phyloP scores from a whole-genome alignment of 192 early-diverging fungal genomes.

The Coemansia aciculifera region DNA sequence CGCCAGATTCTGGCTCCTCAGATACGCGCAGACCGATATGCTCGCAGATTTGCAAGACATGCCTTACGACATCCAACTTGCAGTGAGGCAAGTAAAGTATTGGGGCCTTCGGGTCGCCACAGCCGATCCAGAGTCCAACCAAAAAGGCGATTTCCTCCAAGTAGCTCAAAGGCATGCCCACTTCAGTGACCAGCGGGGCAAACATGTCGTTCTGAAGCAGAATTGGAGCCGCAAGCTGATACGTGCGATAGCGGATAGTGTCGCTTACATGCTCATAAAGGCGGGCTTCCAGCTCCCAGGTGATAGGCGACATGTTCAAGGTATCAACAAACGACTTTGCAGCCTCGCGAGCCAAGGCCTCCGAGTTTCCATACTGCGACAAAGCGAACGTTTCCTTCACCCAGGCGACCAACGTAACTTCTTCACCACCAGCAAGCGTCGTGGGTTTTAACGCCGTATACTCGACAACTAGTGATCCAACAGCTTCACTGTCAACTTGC shows the following conservation, averaged over 20 bases:
- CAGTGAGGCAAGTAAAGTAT: neutral
- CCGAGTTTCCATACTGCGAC: neutral
- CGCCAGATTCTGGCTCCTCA: neutral
- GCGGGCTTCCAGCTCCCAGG: constrained; percentile 37
- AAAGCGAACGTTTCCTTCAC: neutral
- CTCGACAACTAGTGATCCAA: constrained; percentile 10
- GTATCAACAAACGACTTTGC: constrained; percentile 12
- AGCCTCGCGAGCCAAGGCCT: constrained; percentile 3
- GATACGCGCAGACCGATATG: neutral
- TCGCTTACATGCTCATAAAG: constrained; percentile 14
- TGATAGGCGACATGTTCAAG: neutral
- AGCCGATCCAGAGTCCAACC: constrained; percentile 10
- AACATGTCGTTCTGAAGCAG: constrained; percentile 7
- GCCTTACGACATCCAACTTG: neutral
- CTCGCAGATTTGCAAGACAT: neutral
- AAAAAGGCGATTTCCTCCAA: neutral
- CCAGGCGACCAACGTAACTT: constrained; percentile 4
- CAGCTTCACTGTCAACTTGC: neutral
- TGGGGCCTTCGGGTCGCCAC: neutral
- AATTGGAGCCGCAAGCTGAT: constrained; percentile 22
- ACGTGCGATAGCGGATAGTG: constrained; percentile 13
- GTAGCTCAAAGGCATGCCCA: neutral
- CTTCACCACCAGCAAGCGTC: neutral
- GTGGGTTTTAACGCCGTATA: neutral
- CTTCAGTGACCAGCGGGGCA: neutral